A percentile compares a stretch with the other conserved stretches of the same genome.
Conservation (phyloP, 345 rosid species). For the Linum tenue region DNA sequence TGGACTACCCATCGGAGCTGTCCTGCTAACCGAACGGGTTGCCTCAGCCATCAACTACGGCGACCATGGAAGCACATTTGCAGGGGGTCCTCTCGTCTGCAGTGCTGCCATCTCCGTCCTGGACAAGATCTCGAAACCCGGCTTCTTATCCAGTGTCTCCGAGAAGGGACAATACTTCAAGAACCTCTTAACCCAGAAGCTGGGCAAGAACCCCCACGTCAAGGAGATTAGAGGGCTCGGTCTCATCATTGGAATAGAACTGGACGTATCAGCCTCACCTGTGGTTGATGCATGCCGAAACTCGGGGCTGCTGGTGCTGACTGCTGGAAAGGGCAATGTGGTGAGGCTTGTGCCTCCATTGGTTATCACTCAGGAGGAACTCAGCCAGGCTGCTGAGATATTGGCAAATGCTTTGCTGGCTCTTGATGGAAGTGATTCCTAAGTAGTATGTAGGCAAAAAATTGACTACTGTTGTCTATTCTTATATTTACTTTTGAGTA, state of each 20-base stretch:
- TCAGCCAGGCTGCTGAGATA: slow-evolving; percentile 57
- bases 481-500: background rate
- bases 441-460: background rate
- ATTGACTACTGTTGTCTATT: background rate
- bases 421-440: slow-evolving; percentile 10
- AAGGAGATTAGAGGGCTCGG: slow-evolving; percentile 81
- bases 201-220: slow-evolving; percentile 61
- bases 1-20: slow-evolving; percentile 86
- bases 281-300: slow-evolving; percentile 70
- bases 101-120: slow-evolving; percentile 55
- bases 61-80: slow-evolving; percentile 93
- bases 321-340: slow-evolving; percentile 80
- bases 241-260: slow-evolving; percentile 69
- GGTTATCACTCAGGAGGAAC: slow-evolving; percentile 64
- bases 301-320: slow-evolving; percentile 56
- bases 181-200: slow-evolving; percentile 40
- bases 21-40: slow-evolving; percentile 62
- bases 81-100: slow-evolving; percentile 73
- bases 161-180: slow-evolving; percentile 62
- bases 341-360: slow-evolving; percentile 86
- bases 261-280: slow-evolving; percentile 54
- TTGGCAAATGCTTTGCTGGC: slow-evolving; percentile 15
- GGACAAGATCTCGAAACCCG: slow-evolving; percentile 57
- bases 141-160: slow-evolving; percentile 59
- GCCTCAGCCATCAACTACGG: slow-evolving; percentile 58